Evolutionary conservation across 2,329 filamentous ascomycete species (phyloP), one percentile per base, ranked within the genome.

Genomic region (Endoconidiophora polonica): DNA sequence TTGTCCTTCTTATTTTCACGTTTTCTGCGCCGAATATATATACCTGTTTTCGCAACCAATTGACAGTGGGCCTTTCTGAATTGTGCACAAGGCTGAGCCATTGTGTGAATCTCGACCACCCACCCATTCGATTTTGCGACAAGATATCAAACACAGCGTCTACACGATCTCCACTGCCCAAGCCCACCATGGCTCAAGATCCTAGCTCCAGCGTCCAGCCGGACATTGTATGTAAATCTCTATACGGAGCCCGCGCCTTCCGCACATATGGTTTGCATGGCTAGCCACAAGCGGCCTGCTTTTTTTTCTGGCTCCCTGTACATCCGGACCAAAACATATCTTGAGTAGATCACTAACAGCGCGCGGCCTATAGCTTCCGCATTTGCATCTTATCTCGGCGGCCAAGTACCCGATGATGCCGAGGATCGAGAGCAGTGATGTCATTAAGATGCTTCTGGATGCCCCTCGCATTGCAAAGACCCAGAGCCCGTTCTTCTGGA

Each of bases 401-500:
- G 83, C 82, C 62, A 77, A 82, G 59, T 95, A 88, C 64, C 84
- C 90, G 2, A 67, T 76, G 54, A 77, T 83, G 60, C 77, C 78
- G 46, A 74, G 77, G 48, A 71, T 94, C 57, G 77, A 81, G 57
- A 71, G 84, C 26, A 76, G 83, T 52, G 83, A 88, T 56, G 84
- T 90, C 23, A 81, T 86, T 54, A 81, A 85, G 59, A 90, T 86
- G 73, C 76, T 96, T 54, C 72, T 88, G 60, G 77, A 80, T 59
- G 88, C 87, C 38, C 86, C 88, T 6, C 82, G 85, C 60, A 83
- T 94, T 55, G 83, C 88, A 57, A 84, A 86, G 63, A 83, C 93
- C 60, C 72, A 80, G 56, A 81, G 87, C 45, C 78, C 90, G 2
- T 88, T 98, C 73, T 85, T 82, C 66, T 98, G 90, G 90, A 88